Conservation (phyloP, 129 eudicot species). For the Lactuca sativa region DNA sequence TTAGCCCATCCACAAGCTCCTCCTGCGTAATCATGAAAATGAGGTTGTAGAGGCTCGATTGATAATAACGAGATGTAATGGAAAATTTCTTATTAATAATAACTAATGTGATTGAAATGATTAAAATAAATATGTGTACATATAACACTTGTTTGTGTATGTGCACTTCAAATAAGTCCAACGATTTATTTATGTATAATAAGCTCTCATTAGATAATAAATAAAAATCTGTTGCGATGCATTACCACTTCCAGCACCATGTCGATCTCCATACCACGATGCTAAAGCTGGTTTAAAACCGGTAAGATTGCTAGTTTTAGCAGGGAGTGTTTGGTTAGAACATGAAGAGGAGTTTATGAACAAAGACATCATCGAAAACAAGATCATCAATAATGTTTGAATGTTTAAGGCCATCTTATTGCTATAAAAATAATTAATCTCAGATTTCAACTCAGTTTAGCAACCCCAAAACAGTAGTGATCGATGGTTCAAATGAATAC, state of each 20-base stretch:
- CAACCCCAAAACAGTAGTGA: neutral
- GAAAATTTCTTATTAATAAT: too few relatives aligned
- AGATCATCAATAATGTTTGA: slow-evolving; percentile 5
- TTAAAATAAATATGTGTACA: neutral
- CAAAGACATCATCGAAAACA: slow-evolving; percentile 13
- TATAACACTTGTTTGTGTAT: neutral
- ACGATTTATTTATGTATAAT: too few relatives aligned
- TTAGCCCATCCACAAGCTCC: slow-evolving; percentile 50
- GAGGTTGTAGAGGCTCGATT: neutral
- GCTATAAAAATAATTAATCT: neutral
- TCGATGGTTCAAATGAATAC: neutral
- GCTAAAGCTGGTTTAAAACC: slow-evolving; percentile 42
- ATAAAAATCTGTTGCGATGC: neutral
- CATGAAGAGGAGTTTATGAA: slow-evolving; percentile 9
- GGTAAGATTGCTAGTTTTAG: slow-evolving; percentile 4
- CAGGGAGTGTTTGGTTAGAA: slow-evolving; percentile 11
- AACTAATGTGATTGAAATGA: neutral
- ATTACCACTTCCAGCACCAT: slow-evolving; percentile 51
- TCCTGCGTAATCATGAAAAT: slow-evolving; percentile 17
- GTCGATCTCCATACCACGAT: slow-evolving; percentile 43
- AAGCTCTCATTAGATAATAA: neutral
- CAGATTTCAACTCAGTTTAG: neutral
- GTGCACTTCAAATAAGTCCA: too few relatives aligned
- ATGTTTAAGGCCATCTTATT: slow-evolving; percentile 17
- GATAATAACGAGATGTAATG: neutral